Evolutionary conservation across 306 rosid species (phyloP).

Genomic region (Rosa rugosa): DNA sequence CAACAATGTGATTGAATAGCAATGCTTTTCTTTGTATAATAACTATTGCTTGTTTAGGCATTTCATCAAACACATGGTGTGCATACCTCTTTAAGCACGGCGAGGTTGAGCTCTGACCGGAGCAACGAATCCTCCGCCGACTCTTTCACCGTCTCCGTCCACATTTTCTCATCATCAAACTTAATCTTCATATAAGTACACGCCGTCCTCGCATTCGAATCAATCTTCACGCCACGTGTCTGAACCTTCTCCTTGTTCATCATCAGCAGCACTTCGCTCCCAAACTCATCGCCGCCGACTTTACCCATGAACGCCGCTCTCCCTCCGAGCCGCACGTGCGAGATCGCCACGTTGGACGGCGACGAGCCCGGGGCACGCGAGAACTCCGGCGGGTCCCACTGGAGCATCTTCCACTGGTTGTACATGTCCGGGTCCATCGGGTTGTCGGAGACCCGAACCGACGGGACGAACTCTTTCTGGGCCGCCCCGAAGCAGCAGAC

Average conservation of each 20-base stretch:
- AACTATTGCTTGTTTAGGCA: neutral
- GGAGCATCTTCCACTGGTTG: slow-evolving; percentile 93
- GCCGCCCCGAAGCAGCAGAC: slow-evolving; percentile 88
- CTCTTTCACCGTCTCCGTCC: slow-evolving; percentile 53
- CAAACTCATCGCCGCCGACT: slow-evolving; percentile 67
- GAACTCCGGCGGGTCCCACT: slow-evolving; percentile 96
- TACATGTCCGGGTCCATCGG: slow-evolving; percentile 83
- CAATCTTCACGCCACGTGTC: slow-evolving; percentile 71
- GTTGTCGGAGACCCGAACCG: slow-evolving; percentile 69
- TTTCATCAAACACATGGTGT: neutral
- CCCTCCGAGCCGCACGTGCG: slow-evolving; percentile 90
- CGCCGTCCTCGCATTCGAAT: slow-evolving; percentile 44
- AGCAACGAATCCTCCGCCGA: slow-evolving; percentile 69
- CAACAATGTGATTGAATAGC: neutral
- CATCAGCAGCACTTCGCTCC: slow-evolving; percentile 67
- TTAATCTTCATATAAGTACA: slow-evolving; percentile 58
- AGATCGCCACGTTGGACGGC: slow-evolving; percentile 78
- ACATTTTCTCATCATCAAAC: slow-evolving; percentile 66
- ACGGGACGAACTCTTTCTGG: slow-evolving; percentile 74
- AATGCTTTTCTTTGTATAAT: neutral
- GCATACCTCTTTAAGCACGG: slow-evolving; percentile 80
- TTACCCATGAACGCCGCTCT: slow-evolving; percentile 87
- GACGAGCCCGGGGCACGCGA: slow-evolving; percentile 81
- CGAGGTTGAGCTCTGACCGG: slow-evolving; percentile 61
- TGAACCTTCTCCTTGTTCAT: slow-evolving; percentile 85